Evolutionary conservation across 1,284 basidiomycete species (phyloP).

Genomic region (Leucoagaricus sp.): DNA sequence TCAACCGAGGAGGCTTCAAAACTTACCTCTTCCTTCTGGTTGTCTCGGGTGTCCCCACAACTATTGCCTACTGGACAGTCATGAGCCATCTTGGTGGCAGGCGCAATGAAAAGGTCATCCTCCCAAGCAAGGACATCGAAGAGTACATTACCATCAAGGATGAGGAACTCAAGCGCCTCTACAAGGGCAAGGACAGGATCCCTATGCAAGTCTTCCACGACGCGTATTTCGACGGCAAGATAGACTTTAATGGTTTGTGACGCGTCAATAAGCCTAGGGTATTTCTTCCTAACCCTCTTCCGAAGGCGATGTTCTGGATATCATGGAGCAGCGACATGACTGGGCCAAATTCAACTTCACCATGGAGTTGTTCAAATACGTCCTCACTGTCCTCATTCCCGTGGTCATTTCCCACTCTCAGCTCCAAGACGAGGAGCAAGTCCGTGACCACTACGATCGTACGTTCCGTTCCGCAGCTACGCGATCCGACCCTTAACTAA

Average conservation of each 20-base stretch:
- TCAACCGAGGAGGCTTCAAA: conserved; percentile 79
- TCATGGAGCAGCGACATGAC: conserved; percentile 94
- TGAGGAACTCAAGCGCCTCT: conserved; percentile 75
- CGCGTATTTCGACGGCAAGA: conserved; percentile 96
- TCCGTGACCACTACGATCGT: conserved; percentile 97
- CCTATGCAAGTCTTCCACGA: conserved; percentile 99
- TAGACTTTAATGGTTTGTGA: conserved; percentile 85
- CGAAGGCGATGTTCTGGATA: conserved; percentile 88
- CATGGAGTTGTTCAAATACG: conserved; percentile 90
- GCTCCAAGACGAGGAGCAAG: conserved; percentile 93
- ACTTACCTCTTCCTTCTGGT: conserved; percentile 84
- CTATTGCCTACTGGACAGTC: conserved; percentile 89
- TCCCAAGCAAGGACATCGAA: conserved; percentile 87
- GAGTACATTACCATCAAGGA: conserved; percentile 94
- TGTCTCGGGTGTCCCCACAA: conserved; percentile 76
- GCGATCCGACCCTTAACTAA: conserved; percentile 14
- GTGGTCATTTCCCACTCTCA: conserved; percentile 93
- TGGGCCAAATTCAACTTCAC: conserved; percentile 93
- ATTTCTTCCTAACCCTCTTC: conserved; percentile 11
- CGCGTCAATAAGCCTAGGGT: conserved; percentile 10
- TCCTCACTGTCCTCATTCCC: conserved; percentile 86
- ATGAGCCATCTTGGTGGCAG: conserved; percentile 83
- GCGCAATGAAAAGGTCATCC: conserved; percentile 83
- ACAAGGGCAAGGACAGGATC: conserved; percentile 87
- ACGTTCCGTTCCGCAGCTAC: conserved; percentile 29